Conservation (phyloP, 2,329 filamentous ascomycete species). For the Elsinoe ampelina region DNA sequence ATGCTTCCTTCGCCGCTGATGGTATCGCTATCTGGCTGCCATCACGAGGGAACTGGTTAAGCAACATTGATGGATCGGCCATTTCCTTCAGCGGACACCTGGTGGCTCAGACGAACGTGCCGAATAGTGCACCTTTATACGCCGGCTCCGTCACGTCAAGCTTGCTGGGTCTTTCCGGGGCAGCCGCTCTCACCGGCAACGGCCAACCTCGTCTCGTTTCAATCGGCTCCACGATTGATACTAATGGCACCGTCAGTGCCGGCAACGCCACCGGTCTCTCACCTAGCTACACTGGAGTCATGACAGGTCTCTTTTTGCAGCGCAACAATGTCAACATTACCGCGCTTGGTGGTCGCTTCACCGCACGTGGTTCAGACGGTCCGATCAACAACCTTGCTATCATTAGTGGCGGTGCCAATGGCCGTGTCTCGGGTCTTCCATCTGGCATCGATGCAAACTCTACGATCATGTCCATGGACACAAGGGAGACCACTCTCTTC, state of each 20-base stretch:
- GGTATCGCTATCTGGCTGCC: slow-evolving; percentile 92
- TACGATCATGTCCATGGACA: slow-evolving; percentile 61
- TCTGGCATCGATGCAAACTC: slow-evolving; percentile 60
- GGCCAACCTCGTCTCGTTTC: slow-evolving; percentile 33
- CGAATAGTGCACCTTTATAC: slow-evolving; percentile 55
- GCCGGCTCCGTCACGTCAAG: slow-evolving; percentile 76
- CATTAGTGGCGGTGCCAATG: slow-evolving; percentile 63
- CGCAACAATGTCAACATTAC: slow-evolving; percentile 67
- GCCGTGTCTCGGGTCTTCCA: slow-evolving; percentile 60
- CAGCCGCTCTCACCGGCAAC: slow-evolving; percentile 52
- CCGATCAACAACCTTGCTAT: slow-evolving; percentile 71
- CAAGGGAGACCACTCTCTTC: slow-evolving; percentile 60
- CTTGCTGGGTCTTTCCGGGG: slow-evolving; percentile 62
- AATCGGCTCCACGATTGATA: slow-evolving; percentile 40
- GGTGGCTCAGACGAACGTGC: slow-evolving; percentile 58
- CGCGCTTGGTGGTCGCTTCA: slow-evolving; percentile 79
- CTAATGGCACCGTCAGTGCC: slow-evolving; percentile 27
- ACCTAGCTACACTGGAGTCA: slow-evolving; percentile 47
- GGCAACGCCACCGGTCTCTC: slow-evolving; percentile 35
- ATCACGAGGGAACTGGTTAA: slow-evolving; percentile 75
- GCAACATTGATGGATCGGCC: slow-evolving; percentile 57
- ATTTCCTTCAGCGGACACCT: slow-evolving; percentile 64
- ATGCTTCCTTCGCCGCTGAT: slow-evolving; percentile 50
- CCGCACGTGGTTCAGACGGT: slow-evolving; percentile 57
- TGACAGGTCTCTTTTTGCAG: slow-evolving; percentile 69